Percentiles rank a stretch among this genome's conserved stretches.
These are phyloP conservation scores for Aspergillus ochraceoroseus DNA, from an alignment of 2,329 filamentous ascomycete species.

Conservation along the genomic window DNA sequence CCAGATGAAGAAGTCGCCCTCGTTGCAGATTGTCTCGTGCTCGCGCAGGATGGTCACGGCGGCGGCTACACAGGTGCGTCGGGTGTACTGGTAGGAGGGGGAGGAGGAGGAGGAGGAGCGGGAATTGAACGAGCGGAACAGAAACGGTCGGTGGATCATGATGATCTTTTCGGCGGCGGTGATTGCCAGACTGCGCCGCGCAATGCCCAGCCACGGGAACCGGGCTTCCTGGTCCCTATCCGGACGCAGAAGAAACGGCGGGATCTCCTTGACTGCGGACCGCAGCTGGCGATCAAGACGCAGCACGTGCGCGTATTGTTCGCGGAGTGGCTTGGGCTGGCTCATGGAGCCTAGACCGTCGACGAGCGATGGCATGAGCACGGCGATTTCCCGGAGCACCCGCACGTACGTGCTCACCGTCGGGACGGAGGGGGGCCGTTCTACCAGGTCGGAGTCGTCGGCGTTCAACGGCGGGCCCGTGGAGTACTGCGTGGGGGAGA, in stretches of 20 bases:
- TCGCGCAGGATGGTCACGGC: constrained; percentile 38
- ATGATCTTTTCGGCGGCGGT: constrained; percentile 42
- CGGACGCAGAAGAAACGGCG: constrained; percentile 28
- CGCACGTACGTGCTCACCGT: constrained; percentile 27
- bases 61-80: constrained; percentile 38
- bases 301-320: constrained; percentile 38
- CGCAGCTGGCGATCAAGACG: constrained; percentile 35
- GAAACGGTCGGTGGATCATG: constrained; percentile 41
- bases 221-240: constrained; percentile 27
- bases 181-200: constrained; percentile 37
- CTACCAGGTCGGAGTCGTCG: constrained; percentile 31
- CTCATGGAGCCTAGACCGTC: constrained; percentile 35
- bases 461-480: constrained; percentile 34
- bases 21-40: constrained; percentile 25
- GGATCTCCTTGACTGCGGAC: constrained; percentile 31
- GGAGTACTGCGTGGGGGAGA: constrained; percentile 36
- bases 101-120: constrained; percentile 32
- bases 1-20: constrained; percentile 26
- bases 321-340: constrained; percentile 31
- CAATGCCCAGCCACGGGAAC: constrained; percentile 35
- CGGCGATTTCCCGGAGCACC: constrained; percentile 31
- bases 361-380: constrained; percentile 33
- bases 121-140: constrained; percentile 35
- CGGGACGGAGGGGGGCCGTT: constrained; percentile 18
- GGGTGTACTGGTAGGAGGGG: constrained; percentile 32